Percentiles rank a stretch among this genome's conserved stretches.
These are phyloP conservation scores for Sclerotinia spermophila DNA, from an alignment of 2,329 filamentous ascomycete genomes.

Conservation along the genomic window DNA sequence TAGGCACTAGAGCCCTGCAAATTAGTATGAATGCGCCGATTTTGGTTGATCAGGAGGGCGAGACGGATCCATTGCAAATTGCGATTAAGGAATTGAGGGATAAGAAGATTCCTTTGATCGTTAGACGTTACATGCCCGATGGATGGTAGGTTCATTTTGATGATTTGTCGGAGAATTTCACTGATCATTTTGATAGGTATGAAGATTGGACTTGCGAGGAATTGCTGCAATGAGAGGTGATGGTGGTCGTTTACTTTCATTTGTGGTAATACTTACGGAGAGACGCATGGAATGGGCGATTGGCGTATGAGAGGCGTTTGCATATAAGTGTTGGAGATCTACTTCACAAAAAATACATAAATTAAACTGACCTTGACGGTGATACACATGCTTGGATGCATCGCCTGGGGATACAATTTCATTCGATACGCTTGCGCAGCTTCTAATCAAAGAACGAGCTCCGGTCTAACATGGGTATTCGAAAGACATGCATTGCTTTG, in stretches of 20 bases:
- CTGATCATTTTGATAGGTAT: slow-evolving; percentile 48
- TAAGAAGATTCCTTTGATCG: slow-evolving; percentile 97
- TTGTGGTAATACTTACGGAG: slow-evolving; percentile 10
- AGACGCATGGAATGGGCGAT: slow-evolving; percentile 30
- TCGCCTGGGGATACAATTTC: neutral
- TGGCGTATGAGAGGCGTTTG: slow-evolving; percentile 33
- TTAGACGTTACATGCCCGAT: slow-evolving; percentile 92
- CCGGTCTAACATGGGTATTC: neutral
- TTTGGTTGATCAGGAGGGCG: slow-evolving; percentile 91
- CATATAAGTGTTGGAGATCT: slow-evolving; percentile 1
- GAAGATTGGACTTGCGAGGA: slow-evolving; percentile 99
- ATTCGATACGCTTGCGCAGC: neutral
- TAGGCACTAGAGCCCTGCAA: slow-evolving; percentile 90
- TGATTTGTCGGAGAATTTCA: neutral
- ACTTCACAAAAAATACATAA: neutral
- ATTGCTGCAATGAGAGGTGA: slow-evolving; percentile 51
- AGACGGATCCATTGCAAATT: slow-evolving; percentile 96
- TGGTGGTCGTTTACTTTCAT: slow-evolving; percentile 10
- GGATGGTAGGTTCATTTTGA: slow-evolving; percentile 67
- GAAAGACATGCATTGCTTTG: neutral
- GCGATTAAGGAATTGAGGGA: slow-evolving; percentile 95
- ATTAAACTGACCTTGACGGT: neutral
- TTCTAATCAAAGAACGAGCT: neutral
- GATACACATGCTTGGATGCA: neutral
- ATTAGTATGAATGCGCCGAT: slow-evolving; percentile 99